Base-by-base conservation (phyloP, 345 rosid genomes). In the Gossypium rotundifolium region DNA sequence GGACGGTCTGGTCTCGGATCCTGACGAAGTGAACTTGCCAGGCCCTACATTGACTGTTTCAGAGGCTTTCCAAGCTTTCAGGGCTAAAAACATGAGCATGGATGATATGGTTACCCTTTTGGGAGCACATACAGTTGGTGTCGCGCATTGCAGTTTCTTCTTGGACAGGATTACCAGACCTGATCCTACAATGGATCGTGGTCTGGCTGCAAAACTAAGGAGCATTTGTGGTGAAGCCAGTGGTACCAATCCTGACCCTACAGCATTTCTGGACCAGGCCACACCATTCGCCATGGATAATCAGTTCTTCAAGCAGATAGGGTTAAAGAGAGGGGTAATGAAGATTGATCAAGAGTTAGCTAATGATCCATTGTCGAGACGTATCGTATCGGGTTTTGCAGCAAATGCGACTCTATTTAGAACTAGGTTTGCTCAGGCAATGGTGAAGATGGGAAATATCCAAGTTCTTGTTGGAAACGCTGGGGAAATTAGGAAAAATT, bases 71-170 rank as follows among this genome's bases (percentile, higher is more conserved):
- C 79, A 80, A 23, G 0, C 45, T 40, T 91, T 93, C 82, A 75
- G 53, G 4, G 68, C 80, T 3, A 87, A 80, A 78, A 89, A 88
- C 0, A 78, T 91, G 65, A 81, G 68, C 4, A 42, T 82, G 17
- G 63, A 76, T 20, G 93, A 91, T 0, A 91, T 91, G 95, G 89
- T 83, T n/a, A 82, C 88, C 59, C 97, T 89, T 16, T 74, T 92
- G 53, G 97, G 97, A 49, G 94, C 84, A 9, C 97, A 93, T 74
- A 83, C 94, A 0, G 90, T 91, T n/a, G 97, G 93, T n/a, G 78
- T 83, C 52, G 83, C 84, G 0, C 95, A 87, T 42, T 93, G 97
- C 58, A 79, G 83, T 70, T 84, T 88, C 77, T 85, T 93, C 70
- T 44, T 42, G 0, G 91, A 86, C 68, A 79, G 98, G 23, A 80